Evolutionary conservation across 306 rosid species (phyloP).

Genomic region (Inga oerstediana): DNA sequence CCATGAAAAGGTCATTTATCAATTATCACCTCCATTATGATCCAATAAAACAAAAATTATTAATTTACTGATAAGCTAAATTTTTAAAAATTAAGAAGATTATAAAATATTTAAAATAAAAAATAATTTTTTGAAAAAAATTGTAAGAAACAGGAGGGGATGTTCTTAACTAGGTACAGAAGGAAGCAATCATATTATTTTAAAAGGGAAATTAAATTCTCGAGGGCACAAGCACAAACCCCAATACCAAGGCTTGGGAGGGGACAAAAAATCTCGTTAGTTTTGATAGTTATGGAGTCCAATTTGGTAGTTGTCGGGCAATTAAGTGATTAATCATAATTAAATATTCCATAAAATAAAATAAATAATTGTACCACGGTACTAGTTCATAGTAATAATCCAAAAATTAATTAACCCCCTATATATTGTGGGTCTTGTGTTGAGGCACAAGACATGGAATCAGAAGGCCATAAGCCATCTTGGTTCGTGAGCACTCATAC

Average conservation of each 20-base stretch:
- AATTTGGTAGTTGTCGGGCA: constrained; percentile 23
- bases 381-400: background rate
- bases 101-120: background rate
- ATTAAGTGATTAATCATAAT: background rate
- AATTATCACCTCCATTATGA: background rate
- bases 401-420: background rate
- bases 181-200: background rate
- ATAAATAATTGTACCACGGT: background rate
- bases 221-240: background rate
- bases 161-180: background rate
- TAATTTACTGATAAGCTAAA: background rate
- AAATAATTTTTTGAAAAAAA: background rate
- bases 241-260: constrained; percentile 7
- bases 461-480: background rate
- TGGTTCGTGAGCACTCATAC: background rate
- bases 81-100: background rate
- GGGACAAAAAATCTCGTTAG: constrained; percentile 30
- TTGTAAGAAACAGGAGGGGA: background rate
- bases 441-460: background rate
- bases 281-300: constrained; percentile 25
- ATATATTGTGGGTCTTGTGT: background rate
- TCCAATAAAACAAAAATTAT: background rate
- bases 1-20: background rate
- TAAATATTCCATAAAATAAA: constrained; percentile 2
- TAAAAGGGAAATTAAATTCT: background rate